Base-by-base conservation (phyloP, 2,329 filamentous ascomycete species). In the Ophiostoma ips region DNA sequence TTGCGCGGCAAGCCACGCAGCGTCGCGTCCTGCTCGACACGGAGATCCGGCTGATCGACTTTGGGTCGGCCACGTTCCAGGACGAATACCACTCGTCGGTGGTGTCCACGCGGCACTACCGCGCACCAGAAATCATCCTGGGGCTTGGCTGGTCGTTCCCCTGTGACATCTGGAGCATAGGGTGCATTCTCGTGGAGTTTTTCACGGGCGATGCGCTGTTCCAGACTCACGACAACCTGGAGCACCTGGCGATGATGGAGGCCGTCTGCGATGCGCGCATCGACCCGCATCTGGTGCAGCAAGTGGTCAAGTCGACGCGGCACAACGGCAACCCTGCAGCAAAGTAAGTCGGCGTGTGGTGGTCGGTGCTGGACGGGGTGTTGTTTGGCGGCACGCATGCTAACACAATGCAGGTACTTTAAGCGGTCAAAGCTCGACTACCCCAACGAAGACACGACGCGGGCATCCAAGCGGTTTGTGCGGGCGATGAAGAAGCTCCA, bases 221-320 rank as follows among this genome's bases (percentile, higher is more conserved):
- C 62, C 81, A 84, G 60, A 84, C 81, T 1, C 81, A 84, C 57
- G 81, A 84, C 56, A 84, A 84, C 53, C 68, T 84, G 21, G 81
- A 84, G 62, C 81, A 84, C 60, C 65, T 84, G 48, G 81, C 81
- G n/a, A 84, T 84, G 81, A 84, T 84, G 80, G 80, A 83, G 59
- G 77, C 75, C 33, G 80, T 84, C 8, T 77, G 79, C 49, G 77
- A 76, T 47, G 64, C 66, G 19, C 69, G 73, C 46, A 76, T 84
- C 48, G 79, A 83, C 54, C 64, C 65, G 0, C 68, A 75, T 53
- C 71, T 84, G 6, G 73, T 84, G 15, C 68, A 73, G 52, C 63
- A 70, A 53, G 74, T 79, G 34, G 74, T 73, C 53, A 72, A 75
- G 58, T 76, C 76, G 65, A 72, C 72, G 1, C 68, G 78, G 51